Percentiles rank a stretch among this genome's conserved stretches.
phyloP scores from a whole-genome alignment of 495 filamentous ascomycete species.

The Acidiella bohemica region DNA sequence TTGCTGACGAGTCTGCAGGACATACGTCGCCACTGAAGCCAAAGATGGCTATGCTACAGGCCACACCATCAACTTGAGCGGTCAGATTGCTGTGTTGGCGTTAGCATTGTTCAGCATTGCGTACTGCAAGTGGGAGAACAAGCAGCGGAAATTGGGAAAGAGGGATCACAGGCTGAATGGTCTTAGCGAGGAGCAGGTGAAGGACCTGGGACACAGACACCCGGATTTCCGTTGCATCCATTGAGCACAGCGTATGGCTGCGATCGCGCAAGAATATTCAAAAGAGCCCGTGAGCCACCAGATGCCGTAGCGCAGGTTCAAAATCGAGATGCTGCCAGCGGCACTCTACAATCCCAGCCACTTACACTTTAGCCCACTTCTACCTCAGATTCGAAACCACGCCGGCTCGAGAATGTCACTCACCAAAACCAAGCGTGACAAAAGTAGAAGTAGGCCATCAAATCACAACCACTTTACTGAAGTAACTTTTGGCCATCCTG shows the following conservation, averaged over 20 bases:
- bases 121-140: constrained; percentile 43
- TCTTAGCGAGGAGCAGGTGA: constrained; percentile 31
- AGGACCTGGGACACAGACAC: constrained; percentile 39
- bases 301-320: no score
- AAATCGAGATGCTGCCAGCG: no score
- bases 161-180: constrained; percentile 41
- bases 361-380: no score
- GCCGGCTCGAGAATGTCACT: no score
- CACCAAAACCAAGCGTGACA: constrained; percentile 35
- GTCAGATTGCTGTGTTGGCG: constrained; percentile 32
- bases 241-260: no score
- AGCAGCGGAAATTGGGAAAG: constrained; percentile 34
- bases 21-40: constrained; percentile 36
- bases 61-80: constrained; percentile 45
- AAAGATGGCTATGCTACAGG: constrained; percentile 41
- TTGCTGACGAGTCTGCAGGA: constrained; percentile 23
- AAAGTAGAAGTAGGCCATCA: constrained; percentile 52
- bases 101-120: constrained; percentile 36
- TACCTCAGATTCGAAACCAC: no score
- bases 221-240: constrained; percentile 42
- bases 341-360: no score
- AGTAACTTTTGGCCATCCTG: constrained; percentile 41
- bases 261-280: no score
- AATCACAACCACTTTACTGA: constrained; percentile 46
- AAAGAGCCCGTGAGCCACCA: no score